phyloP scores from a whole-genome alignment of 345 rosid species.

The Eutrema japonicum region DNA sequence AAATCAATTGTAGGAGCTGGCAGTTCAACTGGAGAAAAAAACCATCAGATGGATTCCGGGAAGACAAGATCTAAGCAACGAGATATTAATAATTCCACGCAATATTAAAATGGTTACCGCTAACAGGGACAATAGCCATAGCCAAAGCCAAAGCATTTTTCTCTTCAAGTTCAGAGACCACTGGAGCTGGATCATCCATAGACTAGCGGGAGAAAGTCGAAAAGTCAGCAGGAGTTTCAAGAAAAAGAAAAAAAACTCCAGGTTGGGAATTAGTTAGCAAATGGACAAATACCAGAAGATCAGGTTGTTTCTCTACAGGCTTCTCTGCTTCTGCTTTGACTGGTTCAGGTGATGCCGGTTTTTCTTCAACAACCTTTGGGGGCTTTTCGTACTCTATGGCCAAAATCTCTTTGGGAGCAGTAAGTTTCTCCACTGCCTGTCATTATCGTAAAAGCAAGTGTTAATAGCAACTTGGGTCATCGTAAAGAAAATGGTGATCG shows the following conservation, averaged over 20 bases:
- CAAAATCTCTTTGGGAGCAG: conserved; percentile 73
- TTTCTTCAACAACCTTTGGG: conserved; percentile 56
- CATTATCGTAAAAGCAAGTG: conserved; percentile 18
- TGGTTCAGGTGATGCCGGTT: conserved; percentile 60
- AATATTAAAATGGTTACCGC: conserved; percentile 50
- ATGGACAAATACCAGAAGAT: conserved; percentile 66
- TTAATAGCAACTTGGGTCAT: conserved; percentile 5
- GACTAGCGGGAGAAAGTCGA: conserved; percentile 49
- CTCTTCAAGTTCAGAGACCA: conserved; percentile 72
- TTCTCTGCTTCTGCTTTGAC: conserved; percentile 58
- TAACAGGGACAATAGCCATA: conserved; percentile 86
- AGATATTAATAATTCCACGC: not conserved
- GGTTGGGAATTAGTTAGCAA: conserved; percentile 5
- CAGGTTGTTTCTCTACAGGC: conserved; percentile 70
- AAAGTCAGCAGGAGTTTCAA: conserved; percentile 8
- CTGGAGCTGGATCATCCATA: conserved; percentile 75
- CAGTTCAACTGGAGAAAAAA: conserved; percentile 62
- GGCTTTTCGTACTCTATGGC: conserved; percentile 76
- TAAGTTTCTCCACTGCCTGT: conserved; percentile 54
- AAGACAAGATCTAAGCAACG: not conserved
- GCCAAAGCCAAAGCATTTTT: conserved; percentile 92
- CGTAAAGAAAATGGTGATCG: not conserved
- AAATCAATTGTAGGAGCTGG: conserved; percentile 49
- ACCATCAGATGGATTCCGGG: not conserved
- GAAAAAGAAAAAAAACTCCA: not conserved